Base-by-base conservation (phyloP, 768 basidiomycete genomes). In the Russula earlei region DNA sequence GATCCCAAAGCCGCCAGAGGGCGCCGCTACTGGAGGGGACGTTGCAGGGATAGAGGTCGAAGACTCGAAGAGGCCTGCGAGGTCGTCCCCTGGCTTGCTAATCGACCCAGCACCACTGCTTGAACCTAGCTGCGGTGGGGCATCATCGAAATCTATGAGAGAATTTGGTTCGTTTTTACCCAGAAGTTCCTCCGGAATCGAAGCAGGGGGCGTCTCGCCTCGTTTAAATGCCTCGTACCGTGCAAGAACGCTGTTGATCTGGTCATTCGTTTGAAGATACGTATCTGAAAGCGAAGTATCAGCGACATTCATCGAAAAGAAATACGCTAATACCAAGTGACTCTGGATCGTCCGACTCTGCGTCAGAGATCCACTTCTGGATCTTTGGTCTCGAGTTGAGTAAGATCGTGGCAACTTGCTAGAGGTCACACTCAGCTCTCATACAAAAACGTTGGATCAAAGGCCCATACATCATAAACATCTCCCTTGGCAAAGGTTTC, bases 321-420 rank as follows among this genome's bases (percentile, higher is more conserved):
- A 45, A 19, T 15, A 19, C 20, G 31, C 6, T 22, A 45, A 57
- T 64, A 93, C 91, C 88, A 62, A 97, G 80, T 31, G 91, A 88
- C 61, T 93, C 91, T 3, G 91, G 81, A 69, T 94, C 91, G 38
- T 92, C 86, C 2, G 83, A 77, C 64, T 92, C 87, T 17, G 91
- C 92, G 63, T 97, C 92, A 10, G 87, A 90, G 55, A 98, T 89
- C 95, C 96, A 98, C 65, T 92, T 95, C 70, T 99, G 96, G 43
- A 98, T 80, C 73, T 88, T 97, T 0, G 96, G 96, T 45, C 93
- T 79, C 2, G 94, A 93, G 43, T 79, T 78, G 27, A 74, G 76
- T 14, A 96, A 79, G 37, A 95, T 83, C 0, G 81, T 72, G 0
- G 95, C 87, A 2, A 98, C 92, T 84, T 99, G 96, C 86, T 91